Conservation (phyloP, 495 filamentous ascomycete genomes). For the Ramalina intermedia region DNA sequence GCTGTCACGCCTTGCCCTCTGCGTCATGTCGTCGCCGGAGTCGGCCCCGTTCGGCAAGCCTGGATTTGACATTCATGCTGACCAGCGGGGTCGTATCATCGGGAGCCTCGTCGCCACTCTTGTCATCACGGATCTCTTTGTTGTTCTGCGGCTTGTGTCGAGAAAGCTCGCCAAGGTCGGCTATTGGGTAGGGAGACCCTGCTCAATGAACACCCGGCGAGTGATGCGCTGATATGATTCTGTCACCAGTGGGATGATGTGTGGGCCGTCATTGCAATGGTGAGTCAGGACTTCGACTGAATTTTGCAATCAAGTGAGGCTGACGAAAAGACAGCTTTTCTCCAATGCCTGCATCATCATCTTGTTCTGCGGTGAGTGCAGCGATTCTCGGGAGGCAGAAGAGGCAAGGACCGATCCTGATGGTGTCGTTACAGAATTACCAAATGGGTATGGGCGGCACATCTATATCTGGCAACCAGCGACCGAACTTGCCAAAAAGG, state of each 20-base stretch:
- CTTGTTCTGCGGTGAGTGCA: background rate
- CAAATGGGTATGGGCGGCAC: conserved; percentile 5
- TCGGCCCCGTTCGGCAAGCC: no score
- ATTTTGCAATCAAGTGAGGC: no score
- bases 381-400: background rate
- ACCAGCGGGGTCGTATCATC: conserved; percentile 5
- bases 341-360: background rate
- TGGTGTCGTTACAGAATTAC: background rate
- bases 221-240: background rate
- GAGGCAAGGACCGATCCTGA: no score
- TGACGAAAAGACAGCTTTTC: background rate
- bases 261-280: conserved; percentile 1
- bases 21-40: no score
- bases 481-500: background rate
- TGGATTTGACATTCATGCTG: background rate
- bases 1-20: no score
- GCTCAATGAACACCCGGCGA: no score
- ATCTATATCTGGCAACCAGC: conserved; percentile 1
- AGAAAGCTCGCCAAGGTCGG: conserved; percentile 3
- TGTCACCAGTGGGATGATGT: conserved; percentile 6
- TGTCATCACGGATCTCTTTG: background rate
- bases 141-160: conserved; percentile 3
- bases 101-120: background rate
- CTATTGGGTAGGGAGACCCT: background rate
- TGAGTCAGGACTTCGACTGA: background rate